Evolutionary conservation across 2,329 filamentous ascomycete species (phyloP), one percentile per base, ranked within the genome.

Genomic region (Immersiporthe knoxdaviesiana): DNA sequence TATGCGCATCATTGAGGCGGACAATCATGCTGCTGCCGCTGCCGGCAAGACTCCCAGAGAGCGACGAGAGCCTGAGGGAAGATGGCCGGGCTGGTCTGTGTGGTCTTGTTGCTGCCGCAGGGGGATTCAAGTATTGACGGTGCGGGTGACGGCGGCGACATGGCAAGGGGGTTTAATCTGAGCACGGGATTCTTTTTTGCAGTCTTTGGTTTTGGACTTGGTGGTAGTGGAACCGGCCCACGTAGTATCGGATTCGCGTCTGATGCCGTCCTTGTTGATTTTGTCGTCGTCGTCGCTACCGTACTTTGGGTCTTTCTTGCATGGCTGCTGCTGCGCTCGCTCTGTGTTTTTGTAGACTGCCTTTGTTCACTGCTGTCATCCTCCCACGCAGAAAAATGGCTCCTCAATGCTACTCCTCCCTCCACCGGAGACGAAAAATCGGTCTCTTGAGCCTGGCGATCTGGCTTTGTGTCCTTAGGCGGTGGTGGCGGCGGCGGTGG

Each of bases 1-100:
- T 67, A 11, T 74, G 74, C 35, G 74, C 72, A 12, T 75, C 71
- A 12, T 75, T 71, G 63, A 75, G 75, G 70, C 75, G 75, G 1
- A 64, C 66, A n/a, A 69, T 58, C 39, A 59, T 66, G 50, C 61
- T 66, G 30, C 59, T 63, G 16, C n/a, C n/a, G n/a, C n/a, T n/a
- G n/a, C n/a, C n/a, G n/a, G n/a, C n/a, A n/a, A n/a, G n/a, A n/a
- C 62, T 54, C 2, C 68, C 37, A 5, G 64, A 37, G 11, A 69
- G 47, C 2, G 68, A 67, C 35, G 68, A 69, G n/a, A 69, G 64
- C 11, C 68, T 65, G 21, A 67, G n/a, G 12, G 68, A 63, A 35
- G 68, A 66, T 47, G 32, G 66, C 18, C 50, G 60, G 58, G 50
- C 47, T 44, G 58, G 68, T 59, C 24, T 54, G 27, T 37, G 58